Evolutionary conservation across 2,329 filamentous ascomycete genomes (phyloP), one percentile per base, ranked within the genome.

Genomic region (Ophiostoma sp.): DNA sequence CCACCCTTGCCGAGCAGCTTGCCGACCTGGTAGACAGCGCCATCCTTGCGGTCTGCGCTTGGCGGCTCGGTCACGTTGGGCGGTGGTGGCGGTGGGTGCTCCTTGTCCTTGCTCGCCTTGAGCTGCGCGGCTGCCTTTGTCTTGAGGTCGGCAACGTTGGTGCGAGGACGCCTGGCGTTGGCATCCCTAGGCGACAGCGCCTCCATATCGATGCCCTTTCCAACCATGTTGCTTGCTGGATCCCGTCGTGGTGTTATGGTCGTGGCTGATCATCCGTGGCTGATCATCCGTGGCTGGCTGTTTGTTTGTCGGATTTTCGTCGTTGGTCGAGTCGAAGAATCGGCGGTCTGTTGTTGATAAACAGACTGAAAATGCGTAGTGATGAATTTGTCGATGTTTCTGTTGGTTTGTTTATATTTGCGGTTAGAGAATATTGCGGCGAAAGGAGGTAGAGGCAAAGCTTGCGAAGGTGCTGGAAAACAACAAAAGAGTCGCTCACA

Each of bases 1-100:
- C 93, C 93, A 64, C 93, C 93, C 82, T 93, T 95, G 33, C 93
- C 93, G 73, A 95, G 85, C 79, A 93, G 85, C 78, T 89, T 90
- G 73, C 92, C 92, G 42, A 93, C 90, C 78, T 91, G 88, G 84
- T 95, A 95, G 68, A 90, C 86, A 72, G 91, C 89, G 71, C 92
- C 92, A 83, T 91, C 85, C 72, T 86, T 88, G 71, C 91, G 90
- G 80, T 94, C 92, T 72, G 85, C 84, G 79, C 92, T 92, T 64
- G 91, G 86, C 25, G 89, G 89, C 80, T 91, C 89, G 28, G 82
- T 81, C 63, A 91, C 87, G 75, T 88, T 83, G 11, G 84, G 79
- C 17, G 90, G 90, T n/a, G 90, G 90, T 42, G 89, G 88, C 19
- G 89, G 87, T 55, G 90, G 89, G 75, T 90, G 89, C 76, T 91